phyloP scores from a whole-genome alignment of 257 asterid genomes.

The Datura wrightii region DNA sequence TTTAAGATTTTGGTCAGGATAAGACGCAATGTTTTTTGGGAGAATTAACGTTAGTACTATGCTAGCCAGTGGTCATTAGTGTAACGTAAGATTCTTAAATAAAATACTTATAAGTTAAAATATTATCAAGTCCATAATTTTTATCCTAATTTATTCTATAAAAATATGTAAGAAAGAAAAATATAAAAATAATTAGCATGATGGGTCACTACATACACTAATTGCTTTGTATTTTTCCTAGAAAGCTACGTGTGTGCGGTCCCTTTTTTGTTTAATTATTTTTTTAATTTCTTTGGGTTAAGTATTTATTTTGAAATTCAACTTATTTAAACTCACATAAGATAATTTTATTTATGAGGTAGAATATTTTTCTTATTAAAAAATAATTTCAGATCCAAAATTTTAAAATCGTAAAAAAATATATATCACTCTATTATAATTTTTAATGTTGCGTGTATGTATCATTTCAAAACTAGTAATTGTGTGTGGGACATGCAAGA shows the following conservation, averaged over 20 bases:
- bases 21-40: neutral
- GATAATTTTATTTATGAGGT: too few species aligned
- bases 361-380: too few species aligned
- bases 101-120: neutral
- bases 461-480: neutral
- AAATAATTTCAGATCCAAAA: neutral
- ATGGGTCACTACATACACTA: neutral
- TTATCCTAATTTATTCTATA: neutral
- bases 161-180: neutral
- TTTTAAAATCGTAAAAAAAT: neutral
- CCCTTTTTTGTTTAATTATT: too few species aligned
- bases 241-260: neutral
- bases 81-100: neutral
- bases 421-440: neutral
- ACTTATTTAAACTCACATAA: too few species aligned
- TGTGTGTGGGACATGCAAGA: neutral
- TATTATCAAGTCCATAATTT: neutral
- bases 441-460: neutral
- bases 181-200: neutral
- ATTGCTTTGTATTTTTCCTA: neutral
- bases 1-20: neutral
- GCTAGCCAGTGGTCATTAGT: neutral
- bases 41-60: neutral
- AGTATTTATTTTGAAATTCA: too few species aligned
- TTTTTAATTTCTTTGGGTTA: too few species aligned